Percentiles rank a stretch among this genome's conserved stretches.
Conservation (phyloP, 108 stramenopile species). For the Asterionellopsis glacialis region DNA sequence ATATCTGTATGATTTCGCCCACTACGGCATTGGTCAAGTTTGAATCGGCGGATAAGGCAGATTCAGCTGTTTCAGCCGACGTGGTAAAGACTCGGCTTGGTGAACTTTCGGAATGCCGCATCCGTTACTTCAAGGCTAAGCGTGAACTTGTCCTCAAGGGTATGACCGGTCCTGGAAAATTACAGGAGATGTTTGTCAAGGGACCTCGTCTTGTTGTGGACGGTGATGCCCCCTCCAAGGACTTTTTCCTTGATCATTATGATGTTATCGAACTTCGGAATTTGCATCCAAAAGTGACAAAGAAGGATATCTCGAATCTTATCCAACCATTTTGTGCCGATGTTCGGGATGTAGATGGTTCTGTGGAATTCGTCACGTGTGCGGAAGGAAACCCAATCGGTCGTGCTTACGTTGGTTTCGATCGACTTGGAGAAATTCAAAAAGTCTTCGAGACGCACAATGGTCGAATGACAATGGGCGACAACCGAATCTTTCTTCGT, state of each 20-base stretch:
- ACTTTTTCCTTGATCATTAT: constrained; percentile 73
- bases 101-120: constrained; percentile 44
- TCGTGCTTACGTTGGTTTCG: constrained; percentile 79
- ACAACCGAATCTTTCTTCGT: constrained; percentile 15
- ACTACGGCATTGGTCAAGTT: constrained; percentile 58
- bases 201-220: constrained; percentile 57
- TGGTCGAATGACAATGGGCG: constrained; percentile 9
- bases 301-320: constrained; percentile 54
- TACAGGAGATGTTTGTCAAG: constrained; percentile 39
- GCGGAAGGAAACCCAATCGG: constrained; percentile 58
- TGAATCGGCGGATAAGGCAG: constrained; percentile 55
- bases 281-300: constrained; percentile 54
- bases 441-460: constrained; percentile 31
- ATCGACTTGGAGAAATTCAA: constrained; percentile 66
- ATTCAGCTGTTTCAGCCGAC: constrained; percentile 44
- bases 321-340: constrained; percentile 69
- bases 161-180: constrained; percentile 29
- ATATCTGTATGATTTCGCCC: constrained; percentile 51
- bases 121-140: constrained; percentile 64
- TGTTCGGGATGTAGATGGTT: constrained; percentile 60
- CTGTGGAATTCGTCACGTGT: constrained; percentile 74
- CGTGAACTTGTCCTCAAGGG: constrained; percentile 61
- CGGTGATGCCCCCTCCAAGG: constrained; percentile 74
- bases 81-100: constrained; percentile 42
- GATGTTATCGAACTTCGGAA: constrained; percentile 56